These are phyloP conservation scores for Suhomyces prunicola DNA, from an alignment of 805 yeast genomes.

Conservation along the genomic window DNA sequence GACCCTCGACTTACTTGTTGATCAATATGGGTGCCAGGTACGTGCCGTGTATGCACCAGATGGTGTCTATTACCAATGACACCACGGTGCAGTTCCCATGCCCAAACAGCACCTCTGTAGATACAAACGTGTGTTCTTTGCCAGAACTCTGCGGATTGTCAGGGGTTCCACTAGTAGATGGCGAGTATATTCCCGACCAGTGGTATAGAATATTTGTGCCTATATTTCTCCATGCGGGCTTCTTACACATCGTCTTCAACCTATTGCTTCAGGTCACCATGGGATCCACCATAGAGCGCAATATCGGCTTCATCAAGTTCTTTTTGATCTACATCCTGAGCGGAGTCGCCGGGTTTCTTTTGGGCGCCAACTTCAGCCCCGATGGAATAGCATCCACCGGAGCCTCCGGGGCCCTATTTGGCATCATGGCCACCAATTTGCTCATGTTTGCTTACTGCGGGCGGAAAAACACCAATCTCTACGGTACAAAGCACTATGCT, in stretches of 20 bases:
- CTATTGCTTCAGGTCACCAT: slow-evolving; percentile 56
- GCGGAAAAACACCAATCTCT: slow-evolving; percentile 43
- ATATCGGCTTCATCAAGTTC: slow-evolving; percentile 54
- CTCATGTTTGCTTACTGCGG: slow-evolving; percentile 54
- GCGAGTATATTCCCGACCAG: slow-evolving; percentile 50
- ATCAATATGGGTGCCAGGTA: slow-evolving; percentile 71
- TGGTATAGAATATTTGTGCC: slow-evolving; percentile 72
- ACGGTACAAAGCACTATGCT: slow-evolving; percentile 45
- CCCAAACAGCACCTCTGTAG: slow-evolving; percentile 57
- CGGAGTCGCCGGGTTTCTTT: slow-evolving; percentile 64
- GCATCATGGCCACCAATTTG: slow-evolving; percentile 61
- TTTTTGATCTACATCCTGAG: slow-evolving; percentile 53
- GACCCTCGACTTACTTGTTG: slow-evolving; percentile 65
- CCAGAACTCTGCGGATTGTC: slow-evolving; percentile 60
- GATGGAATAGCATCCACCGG: slow-evolving; percentile 66
- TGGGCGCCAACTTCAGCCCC: slow-evolving; percentile 70
- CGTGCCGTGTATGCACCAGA: slow-evolving; percentile 63
- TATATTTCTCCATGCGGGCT: slow-evolving; percentile 71
- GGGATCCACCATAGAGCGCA: slow-evolving; percentile 57
- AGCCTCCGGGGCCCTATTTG: slow-evolving; percentile 70
- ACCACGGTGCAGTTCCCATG: slow-evolving; percentile 55
- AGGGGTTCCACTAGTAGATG: slow-evolving; percentile 36
- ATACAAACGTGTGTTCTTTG: slow-evolving; percentile 55
- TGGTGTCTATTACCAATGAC: slow-evolving; percentile 49
- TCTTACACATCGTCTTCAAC: slow-evolving; percentile 65